Evolutionary conservation across 768 basidiomycete genomes (phyloP).

Genomic region (Austroboletus festivus): DNA sequence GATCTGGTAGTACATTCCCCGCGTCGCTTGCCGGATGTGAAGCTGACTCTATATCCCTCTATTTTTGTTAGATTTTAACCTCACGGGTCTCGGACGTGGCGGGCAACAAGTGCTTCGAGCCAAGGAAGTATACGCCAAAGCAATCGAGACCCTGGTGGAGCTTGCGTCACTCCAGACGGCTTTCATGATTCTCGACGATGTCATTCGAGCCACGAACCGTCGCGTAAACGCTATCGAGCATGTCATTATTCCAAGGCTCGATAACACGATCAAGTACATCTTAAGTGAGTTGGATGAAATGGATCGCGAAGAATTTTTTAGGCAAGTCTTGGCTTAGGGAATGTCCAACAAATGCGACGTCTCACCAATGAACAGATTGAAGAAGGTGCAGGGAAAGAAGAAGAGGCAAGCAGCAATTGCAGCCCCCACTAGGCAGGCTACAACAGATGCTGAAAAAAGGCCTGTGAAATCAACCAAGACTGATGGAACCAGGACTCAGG

Average conservation of each 20-base stretch:
- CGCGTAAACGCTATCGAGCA: conserved; percentile 99
- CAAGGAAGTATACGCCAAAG: conserved; percentile 98
- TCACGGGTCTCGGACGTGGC: conserved; percentile 94
- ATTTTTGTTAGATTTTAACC: conserved; percentile 73
- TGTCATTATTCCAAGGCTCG: conserved; percentile 89
- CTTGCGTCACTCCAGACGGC: conserved; percentile 96
- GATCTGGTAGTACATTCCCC: conserved; percentile 55
- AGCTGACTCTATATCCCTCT: neutral
- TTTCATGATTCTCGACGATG: conserved; percentile 97
- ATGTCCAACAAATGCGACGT: neutral
- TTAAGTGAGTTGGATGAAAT: conserved; percentile 97
- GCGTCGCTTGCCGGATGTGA: conserved; percentile 6
- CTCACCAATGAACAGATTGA: conserved; percentile 53
- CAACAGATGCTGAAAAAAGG: conserved; percentile 6
- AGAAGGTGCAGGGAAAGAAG: conserved; percentile 98
- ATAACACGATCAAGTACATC: conserved; percentile 98
- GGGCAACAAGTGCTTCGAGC: conserved; percentile 93
- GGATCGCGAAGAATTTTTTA: conserved; percentile 94
- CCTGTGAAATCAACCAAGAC: conserved; percentile 2
- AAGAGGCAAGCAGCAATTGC: conserved; percentile 68
- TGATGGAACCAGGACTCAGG: conserved; percentile 5
- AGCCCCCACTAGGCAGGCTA: conserved; percentile 22
- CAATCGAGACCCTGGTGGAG: conserved; percentile 95
- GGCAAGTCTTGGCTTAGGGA: conserved; percentile 41
- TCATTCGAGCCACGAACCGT: conserved; percentile 98